phyloP scores from a whole-genome alignment of 176 grass and related monocot genomes.

The Oryza longistaminata region DNA sequence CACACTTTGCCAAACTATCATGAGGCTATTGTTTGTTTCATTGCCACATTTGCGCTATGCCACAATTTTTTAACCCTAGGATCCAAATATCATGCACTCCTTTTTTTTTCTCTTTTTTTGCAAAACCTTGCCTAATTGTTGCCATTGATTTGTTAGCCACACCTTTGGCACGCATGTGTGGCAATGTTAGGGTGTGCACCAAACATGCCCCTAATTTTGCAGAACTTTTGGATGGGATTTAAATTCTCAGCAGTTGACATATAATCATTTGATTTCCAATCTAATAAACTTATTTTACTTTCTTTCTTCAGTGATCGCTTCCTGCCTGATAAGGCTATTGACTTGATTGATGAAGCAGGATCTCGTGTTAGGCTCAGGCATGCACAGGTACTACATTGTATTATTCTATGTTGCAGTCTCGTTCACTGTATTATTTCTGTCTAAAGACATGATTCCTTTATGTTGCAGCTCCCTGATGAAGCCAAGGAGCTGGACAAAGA shows the following conservation, averaged over 20 bases:
- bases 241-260: neutral
- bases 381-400: slow-evolving; percentile 63
- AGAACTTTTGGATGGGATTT: neutral
- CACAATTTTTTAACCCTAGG: neutral
- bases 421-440: slow-evolving; percentile 13
- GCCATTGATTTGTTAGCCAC: neutral
- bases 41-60: neutral
- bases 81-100: neutral
- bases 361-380: slow-evolving; percentile 97
- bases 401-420: neutral
- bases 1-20: too few species aligned
- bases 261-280: neutral
- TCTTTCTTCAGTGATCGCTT: slow-evolving; percentile 83
- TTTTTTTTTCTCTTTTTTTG: neutral
- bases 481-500: slow-evolving; percentile 99
- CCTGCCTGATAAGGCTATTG: slow-evolving; percentile 98
- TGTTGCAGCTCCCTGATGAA: slow-evolving; percentile 86
- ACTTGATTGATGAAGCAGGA: slow-evolving; percentile 98
- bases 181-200: neutral
- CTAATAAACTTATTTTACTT: slow-evolving; percentile 29
- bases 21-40: too few species aligned
- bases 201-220: neutral
- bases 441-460: slow-evolving; percentile 15
- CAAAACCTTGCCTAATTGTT: too few species aligned
- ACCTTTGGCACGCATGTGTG: neutral